These are phyloP conservation scores for Yueomyces sp. DNA, from an alignment of 1,139 yeast genomes.

Conservation along the genomic window DNA sequence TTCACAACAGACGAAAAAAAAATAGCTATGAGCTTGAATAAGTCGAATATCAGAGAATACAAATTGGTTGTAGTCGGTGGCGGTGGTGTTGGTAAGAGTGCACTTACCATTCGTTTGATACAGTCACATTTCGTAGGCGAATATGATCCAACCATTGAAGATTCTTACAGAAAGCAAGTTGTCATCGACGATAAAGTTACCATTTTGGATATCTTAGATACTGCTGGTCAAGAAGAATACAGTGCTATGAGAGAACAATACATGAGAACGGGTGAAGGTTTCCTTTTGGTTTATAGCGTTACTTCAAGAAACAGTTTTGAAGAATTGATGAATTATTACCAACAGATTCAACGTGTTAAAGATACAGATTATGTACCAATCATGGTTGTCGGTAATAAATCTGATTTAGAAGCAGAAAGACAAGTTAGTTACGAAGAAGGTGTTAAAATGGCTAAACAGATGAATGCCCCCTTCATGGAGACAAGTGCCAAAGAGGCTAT, in stretches of 20 bases:
- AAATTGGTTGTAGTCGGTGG: conserved; percentile 94
- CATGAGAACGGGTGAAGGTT: conserved; percentile 91
- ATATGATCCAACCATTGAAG: conserved; percentile 96
- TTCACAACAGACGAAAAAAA: neutral
- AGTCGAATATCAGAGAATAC: conserved; percentile 40
- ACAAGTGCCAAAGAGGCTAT: conserved; percentile 88
- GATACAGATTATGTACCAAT: conserved; percentile 65
- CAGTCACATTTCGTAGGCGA: conserved; percentile 92
- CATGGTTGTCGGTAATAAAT: conserved; percentile 64
- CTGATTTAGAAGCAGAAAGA: conserved; percentile 72
- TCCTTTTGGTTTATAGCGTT: conserved; percentile 71
- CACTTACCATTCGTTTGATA: conserved; percentile 78
- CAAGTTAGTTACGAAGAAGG: conserved; percentile 79
- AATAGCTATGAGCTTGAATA: conserved; percentile 9
- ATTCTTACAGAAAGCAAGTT: conserved; percentile 68
- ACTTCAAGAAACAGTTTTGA: conserved; percentile 70
- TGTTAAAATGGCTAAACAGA: conserved; percentile 57
- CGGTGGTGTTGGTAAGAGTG: conserved; percentile 97
- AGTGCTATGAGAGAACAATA: conserved; percentile 91
- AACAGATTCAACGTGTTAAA: conserved; percentile 77
- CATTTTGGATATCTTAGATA: conserved; percentile 77
- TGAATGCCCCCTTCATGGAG: conserved; percentile 74
- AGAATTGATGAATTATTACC: conserved; percentile 66
- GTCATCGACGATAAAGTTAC: conserved; percentile 72
- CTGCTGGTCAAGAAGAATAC: conserved; percentile 98